phyloP scores from a whole-genome alignment of 306 rosid species.

The Begonia fuchsioides region DNA sequence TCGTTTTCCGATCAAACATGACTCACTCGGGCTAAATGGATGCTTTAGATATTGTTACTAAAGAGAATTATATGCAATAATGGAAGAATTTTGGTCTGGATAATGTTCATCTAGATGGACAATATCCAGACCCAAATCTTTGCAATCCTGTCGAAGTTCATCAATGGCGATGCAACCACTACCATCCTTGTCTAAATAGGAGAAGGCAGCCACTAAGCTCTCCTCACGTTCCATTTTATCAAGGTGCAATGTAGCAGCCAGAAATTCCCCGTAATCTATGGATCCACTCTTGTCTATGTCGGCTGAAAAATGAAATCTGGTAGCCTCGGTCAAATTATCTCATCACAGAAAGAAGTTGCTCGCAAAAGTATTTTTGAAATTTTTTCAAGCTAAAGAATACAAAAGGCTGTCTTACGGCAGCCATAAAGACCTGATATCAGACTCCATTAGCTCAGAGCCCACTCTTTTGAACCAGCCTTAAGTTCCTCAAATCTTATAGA shows the following conservation, averaged over 20 bases:
- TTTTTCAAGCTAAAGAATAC: conserved; percentile 6
- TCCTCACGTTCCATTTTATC: conserved; percentile 91
- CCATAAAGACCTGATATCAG: conserved; percentile 84
- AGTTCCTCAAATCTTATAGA: conserved; percentile 82
- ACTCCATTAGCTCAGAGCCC: conserved; percentile 76
- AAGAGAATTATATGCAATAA: no score
- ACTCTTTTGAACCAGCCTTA: conserved; percentile 60
- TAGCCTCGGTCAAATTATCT: not conserved
- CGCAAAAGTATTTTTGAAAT: not conserved
- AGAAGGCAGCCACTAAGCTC: conserved; percentile 65
- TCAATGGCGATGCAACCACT: conserved; percentile 83
- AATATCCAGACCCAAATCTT: conserved; percentile 65
- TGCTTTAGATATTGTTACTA: not conserved
- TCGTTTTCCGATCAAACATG: no score
- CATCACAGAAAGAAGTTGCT: no score
- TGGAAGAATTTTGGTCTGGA: no score
- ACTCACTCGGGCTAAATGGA: not conserved
- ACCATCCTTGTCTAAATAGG: conserved; percentile 74
- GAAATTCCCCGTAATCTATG: conserved; percentile 81
- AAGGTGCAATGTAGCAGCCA: conserved; percentile 83
- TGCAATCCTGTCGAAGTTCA: conserved; percentile 69
- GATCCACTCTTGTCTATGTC: conserved; percentile 82
- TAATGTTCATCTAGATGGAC: conserved; percentile 63
- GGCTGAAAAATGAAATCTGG: conserved; percentile 27
- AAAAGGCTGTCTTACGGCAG: conserved; percentile 44